These are phyloP conservation scores for Maudiozyma saulgeensis DNA, from an alignment of 805 yeast species.

Conservation along the genomic window DNA sequence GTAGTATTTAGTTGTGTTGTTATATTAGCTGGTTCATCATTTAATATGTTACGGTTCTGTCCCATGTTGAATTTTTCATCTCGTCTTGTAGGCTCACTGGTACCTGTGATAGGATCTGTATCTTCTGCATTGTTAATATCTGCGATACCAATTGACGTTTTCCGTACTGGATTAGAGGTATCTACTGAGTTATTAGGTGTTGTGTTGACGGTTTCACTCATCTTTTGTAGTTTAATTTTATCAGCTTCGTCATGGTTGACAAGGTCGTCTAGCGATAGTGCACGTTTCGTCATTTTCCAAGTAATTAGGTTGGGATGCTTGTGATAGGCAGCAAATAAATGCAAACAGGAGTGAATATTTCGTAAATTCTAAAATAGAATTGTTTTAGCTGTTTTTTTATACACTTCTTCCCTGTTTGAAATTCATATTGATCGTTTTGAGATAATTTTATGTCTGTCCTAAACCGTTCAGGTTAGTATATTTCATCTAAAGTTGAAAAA, in stretches of 20 bases:
- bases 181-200: not conserved
- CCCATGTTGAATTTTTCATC: not conserved
- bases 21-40: not conserved
- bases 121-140: slow-evolving; percentile 2
- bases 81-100: not conserved
- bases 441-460: no score
- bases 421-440: no score
- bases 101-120: not conserved
- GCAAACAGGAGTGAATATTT: not conserved
- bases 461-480: no score
- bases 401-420: no score
- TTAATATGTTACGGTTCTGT: not conserved
- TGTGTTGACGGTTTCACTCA: slow-evolving; percentile 3
- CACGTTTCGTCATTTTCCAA: slow-evolving; percentile 17
- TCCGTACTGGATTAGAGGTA: not conserved
- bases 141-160: slow-evolving; percentile 2
- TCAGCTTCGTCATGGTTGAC: slow-evolving; percentile 29
- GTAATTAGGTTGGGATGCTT: not conserved
- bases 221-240: slow-evolving; percentile 12
- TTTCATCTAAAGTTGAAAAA: no score
- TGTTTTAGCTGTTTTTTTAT: no score
- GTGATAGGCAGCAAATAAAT: not conserved
- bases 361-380: not conserved
- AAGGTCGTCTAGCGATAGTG: slow-evolving; percentile 28
- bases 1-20: not conserved